Base-by-base conservation (phyloP, 495 filamentous ascomycete genomes). In the Aspergillus saccharolyticus region DNA sequence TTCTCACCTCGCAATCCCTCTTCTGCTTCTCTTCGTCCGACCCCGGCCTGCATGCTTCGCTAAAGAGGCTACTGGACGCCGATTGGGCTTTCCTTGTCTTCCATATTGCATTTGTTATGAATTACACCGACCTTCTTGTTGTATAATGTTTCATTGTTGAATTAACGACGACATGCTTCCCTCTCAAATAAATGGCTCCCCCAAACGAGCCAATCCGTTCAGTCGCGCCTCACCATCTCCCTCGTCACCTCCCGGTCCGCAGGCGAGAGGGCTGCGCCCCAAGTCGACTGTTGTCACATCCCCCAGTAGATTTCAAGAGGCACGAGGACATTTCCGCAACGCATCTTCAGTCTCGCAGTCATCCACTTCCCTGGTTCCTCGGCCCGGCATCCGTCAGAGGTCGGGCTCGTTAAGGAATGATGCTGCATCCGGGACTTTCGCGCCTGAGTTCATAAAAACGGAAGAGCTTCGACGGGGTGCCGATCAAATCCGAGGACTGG, bases 401-500 rank as follows among this genome's bases (percentile, higher is more conserved):
- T 84, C 86, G 8, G 78, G 84, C 56, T 91, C 90, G 3, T 74
- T 70, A 21, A 81, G 74, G 65, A 76, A 76, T 65, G 72, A 75
- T 75, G 63, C 71, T 67, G 78, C 85, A 0, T 81, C 77, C 0
- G 86, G 83, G 49, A 99, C 94, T 21, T 99, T 99, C 74, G 91
- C 95, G 42, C 94, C 95, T 4, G 86, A 87, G 16, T 97, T 97
- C 68, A 97, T 99, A 71, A 95, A 92, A 65, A 80, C 85, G 1
- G 89, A 93, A 58, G 87, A 89, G 53, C 69, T 87, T 63, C 78
- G 85, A 55, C 80, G 83, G 39, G 82, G 76, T 17, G 71, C 81
- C 18, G 89, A 95, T 61, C 71, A 80, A 33, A 85, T 93, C 18
- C 81, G 84, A 17, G 87, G 88, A 6, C 86, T 94, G 52, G 91